Evolutionary conservation across 2,329 filamentous ascomycete species (phyloP), one percentile per base, ranked within the genome.

Genomic region (Aspergillus chevalieri): DNA sequence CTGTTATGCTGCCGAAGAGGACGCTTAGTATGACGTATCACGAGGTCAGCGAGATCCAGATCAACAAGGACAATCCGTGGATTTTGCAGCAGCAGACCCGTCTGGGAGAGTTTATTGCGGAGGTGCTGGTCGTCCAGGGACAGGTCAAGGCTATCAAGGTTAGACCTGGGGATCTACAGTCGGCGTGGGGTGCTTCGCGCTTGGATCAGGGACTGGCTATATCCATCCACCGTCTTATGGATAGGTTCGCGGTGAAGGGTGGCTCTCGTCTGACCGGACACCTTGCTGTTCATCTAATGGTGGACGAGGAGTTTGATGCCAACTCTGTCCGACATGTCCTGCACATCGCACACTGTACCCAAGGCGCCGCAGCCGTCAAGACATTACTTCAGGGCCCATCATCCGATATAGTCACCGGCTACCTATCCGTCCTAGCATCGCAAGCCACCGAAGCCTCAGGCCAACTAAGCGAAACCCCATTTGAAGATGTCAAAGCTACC

Each of bases 261-360:
- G 77, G 78, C 1, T 47, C 65, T 12, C 58, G 63, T 3, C 71
- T 87, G 59, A 89, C 85, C 0, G 87, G 87, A 0, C 87, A 91
- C 62, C 64, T 90, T 28, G 84, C 80, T 15, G 84, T 91, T 47
- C 83, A 88, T 62, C 85, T 91, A 53, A 70, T 89, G 55, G 78
- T 86, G 2, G 76, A 81, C 44, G 70, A 77, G 44, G 62, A 69
- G 36, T 60, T 68, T 28, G 57, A 59, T 2, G 17, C 47, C 2
- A 56, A 64, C 21, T 65, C 62, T n/a, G 62, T 70, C 14, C 63
- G 65, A 19, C 63, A 67, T 47, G 52, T 58, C 7, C 55, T 68
- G 22, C 62, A 67, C 41, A 65, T 70, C 30, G 61, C 61, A 15
- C 63, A 60, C 47, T 69, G 67, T 46, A 46, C 57, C 14, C 60